Evolutionary conservation across 345 rosid genomes (phyloP).

Genomic region (Eucalyptus camaldulensis): DNA sequence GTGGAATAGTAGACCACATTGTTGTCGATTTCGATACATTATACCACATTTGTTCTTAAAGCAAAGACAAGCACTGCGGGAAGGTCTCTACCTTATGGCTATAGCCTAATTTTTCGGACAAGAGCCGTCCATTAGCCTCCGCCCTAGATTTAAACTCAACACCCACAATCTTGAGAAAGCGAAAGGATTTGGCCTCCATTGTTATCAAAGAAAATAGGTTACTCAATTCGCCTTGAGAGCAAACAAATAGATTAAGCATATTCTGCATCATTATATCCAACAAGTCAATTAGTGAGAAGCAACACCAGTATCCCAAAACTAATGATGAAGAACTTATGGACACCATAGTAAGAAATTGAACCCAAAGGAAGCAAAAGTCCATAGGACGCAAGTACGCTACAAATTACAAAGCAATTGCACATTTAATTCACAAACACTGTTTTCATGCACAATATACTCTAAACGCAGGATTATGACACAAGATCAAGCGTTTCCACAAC

Average conservation of each 20-base stretch:
- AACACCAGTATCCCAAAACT: neutral
- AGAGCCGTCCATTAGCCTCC: neutral
- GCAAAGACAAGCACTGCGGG: neutral
- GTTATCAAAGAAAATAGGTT: neutral
- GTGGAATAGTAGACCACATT: accelerated
- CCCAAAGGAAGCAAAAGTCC: neutral
- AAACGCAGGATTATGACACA: no score
- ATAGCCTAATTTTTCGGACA: neutral
- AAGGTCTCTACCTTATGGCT: neutral
- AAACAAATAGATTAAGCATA: neutral
- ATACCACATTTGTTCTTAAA: neutral
- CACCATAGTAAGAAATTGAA: neutral
- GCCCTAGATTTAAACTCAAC: neutral
- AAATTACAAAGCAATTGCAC: neutral
- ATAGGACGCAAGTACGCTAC: neutral
- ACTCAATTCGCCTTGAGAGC: neutral
- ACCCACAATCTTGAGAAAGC: neutral
- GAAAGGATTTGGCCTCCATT: neutral
- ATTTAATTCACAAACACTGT: neutral
- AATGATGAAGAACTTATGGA: neutral
- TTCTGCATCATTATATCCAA: neutral
- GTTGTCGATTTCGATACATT: neutral
- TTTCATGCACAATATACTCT: neutral
- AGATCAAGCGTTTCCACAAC: neutral
- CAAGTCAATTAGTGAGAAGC: neutral